A percentile compares a stretch with the other conserved stretches of the same genome.
These are phyloP conservation scores for Cyberlindnera amylophila DNA, from an alignment of 805 yeast genomes.

Conservation along the genomic window DNA sequence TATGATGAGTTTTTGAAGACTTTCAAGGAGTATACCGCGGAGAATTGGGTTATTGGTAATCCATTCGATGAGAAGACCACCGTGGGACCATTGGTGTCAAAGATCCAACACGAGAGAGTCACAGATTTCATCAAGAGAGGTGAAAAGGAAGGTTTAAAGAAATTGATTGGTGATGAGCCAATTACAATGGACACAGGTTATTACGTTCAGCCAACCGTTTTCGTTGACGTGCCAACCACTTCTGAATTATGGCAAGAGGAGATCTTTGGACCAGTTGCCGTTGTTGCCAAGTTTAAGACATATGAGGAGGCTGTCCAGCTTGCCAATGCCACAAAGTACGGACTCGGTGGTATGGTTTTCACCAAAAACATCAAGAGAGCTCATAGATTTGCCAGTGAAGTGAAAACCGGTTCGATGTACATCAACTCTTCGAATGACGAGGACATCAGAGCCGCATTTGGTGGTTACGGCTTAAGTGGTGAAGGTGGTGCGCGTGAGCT, in stretches of 20 bases:
- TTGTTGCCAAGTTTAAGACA: conserved; percentile 58
- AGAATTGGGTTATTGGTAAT: conserved; percentile 52
- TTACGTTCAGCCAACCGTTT: conserved; percentile 72
- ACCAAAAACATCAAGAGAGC: conserved; percentile 61
- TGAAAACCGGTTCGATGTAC: conserved; percentile 69
- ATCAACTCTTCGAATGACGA: conserved; percentile 66
- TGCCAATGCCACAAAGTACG: conserved; percentile 74
- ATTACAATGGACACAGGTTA: conserved; percentile 48
- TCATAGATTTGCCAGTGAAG: conserved; percentile 54
- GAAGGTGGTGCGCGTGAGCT: conserved; percentile 64
- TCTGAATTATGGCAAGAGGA: conserved; percentile 74
- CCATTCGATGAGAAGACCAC: conserved; percentile 45
- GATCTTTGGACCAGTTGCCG: conserved; percentile 85
- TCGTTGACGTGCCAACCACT: conserved; percentile 61
- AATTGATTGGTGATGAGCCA: conserved; percentile 36
- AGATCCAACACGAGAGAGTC: conserved; percentile 53
- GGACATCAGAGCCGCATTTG: conserved; percentile 67
- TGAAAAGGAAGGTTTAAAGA: conserved; percentile 45
- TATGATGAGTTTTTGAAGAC: conserved; percentile 48
- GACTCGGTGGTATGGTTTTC: conserved; percentile 81
- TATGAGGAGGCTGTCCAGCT: conserved; percentile 63
- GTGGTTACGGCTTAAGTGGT: conserved; percentile 78
- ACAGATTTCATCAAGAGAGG: conserved; percentile 42
- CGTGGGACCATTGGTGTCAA: conserved; percentile 61
- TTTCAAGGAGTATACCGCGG: conserved; percentile 42